Evolutionary conservation across 257 asterid genomes (phyloP).

Genomic region (Avicennia marina): DNA sequence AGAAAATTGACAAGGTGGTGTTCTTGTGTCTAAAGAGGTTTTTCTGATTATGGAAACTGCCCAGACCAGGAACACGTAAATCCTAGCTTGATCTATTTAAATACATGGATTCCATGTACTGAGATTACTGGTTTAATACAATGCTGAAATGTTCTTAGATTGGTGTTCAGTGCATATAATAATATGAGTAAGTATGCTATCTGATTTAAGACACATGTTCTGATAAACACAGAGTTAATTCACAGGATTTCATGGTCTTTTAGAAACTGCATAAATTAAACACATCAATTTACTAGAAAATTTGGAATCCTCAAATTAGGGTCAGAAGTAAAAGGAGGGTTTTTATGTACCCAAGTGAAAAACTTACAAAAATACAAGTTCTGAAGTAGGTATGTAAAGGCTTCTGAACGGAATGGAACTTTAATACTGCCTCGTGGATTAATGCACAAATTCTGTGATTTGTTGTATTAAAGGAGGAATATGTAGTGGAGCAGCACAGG

Average conservation of each 20-base stretch:
- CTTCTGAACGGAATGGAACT: slow-evolving; percentile 17
- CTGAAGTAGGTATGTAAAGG: not conserved
- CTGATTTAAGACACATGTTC: slow-evolving; percentile 23
- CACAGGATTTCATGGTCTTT: too few species aligned
- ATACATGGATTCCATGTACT: slow-evolving; percentile 38
- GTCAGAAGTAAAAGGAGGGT: slow-evolving; percentile 5
- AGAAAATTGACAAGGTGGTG: too few species aligned
- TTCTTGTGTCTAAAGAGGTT: too few species aligned
- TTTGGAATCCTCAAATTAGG: slow-evolving; percentile 25
- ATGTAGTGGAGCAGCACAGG: too few species aligned
- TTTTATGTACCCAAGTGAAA: slow-evolving; percentile 2
- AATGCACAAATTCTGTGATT: too few species aligned
- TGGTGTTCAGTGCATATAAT: slow-evolving; percentile 16
- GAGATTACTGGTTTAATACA: slow-evolving; percentile 27
- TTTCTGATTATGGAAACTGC: slow-evolving; percentile 36
- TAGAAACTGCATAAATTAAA: too few species aligned
- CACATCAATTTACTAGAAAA: too few species aligned
- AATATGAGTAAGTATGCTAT: not conserved
- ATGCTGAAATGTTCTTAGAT: slow-evolving; percentile 29
- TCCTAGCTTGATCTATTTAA: slow-evolving; percentile 18
- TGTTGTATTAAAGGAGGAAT: too few species aligned
- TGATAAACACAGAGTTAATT: not conserved
- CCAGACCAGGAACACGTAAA: slow-evolving; percentile 28
- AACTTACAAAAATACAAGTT: slow-evolving; percentile 1
- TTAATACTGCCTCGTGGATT: too few species aligned